Base-by-base conservation (phyloP, 129 eudicot species). In the Gnaphalium uliginosum region DNA sequence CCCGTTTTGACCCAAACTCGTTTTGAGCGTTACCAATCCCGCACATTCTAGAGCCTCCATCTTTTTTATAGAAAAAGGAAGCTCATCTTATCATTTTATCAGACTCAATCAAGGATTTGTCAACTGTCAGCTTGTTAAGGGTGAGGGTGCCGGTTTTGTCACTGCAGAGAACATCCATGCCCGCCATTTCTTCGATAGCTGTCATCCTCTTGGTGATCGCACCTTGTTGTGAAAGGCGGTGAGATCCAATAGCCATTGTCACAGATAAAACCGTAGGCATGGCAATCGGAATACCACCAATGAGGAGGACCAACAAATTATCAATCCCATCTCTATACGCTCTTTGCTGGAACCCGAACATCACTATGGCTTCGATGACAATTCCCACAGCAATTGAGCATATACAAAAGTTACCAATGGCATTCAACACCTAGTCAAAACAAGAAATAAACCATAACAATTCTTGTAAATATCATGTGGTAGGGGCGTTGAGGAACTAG, bases 141-240 rank as follows among this genome's bases (percentile, higher is more conserved):
- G 97, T 92, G 66, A 92, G 89, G 18, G 97, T 92, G 11, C 96
- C 97, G 0, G 97, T 92, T 74, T 89, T 92, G 66, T 92, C 97
- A 72, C 97, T 92, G 76, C 97, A 92, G 17, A 92, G 96, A 51
- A 92, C 88, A 81, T 92, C 97, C 97, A 92, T 92, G 32, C 96
- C 97, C 33, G 97, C 96, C 96, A 91, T 91, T 74, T 91, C 97
- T 82, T 91, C 97, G 68, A 92, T 92, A 48, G 97, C 97, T 3
- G 97, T 92, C 97, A 92, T 92, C 73, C 97, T 85, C 86, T 92
- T 92, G 46, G 97, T 92, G 65, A 92, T 92, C 60, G 96, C 97
- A 50, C 97, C 97, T 48, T 92, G 97, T 27, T 92, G 79, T 8
- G 97, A 87, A 64, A 92, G 90, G 24, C 97, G 76, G 64, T 92